Conservation (phyloP, 192 early-diverging fungal genomes). For the Mortierella alpina region DNA sequence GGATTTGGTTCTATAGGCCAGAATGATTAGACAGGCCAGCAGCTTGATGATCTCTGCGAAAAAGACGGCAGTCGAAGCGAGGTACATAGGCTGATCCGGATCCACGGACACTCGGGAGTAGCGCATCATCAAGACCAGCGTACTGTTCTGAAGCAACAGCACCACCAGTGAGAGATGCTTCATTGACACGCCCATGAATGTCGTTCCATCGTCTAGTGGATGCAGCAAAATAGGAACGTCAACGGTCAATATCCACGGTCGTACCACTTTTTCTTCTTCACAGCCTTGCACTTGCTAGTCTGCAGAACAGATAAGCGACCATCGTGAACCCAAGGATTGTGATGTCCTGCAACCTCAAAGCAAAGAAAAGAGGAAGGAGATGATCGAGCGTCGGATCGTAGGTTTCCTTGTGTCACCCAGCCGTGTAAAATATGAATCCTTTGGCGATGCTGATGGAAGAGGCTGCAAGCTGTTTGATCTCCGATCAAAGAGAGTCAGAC, state of each 20-base stretch:
- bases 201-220: conserved; percentile 28
- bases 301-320: too few relatives aligned
- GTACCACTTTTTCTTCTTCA: neutral
- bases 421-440: too few relatives aligned
- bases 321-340: too few relatives aligned
- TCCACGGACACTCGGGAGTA: conserved; percentile 80
- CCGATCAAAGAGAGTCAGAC: too few relatives aligned
- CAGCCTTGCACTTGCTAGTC: neutral
- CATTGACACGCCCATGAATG: conserved; percentile 70
- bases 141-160: conserved; percentile 91
- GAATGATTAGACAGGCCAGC: conserved; percentile 59
- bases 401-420: too few relatives aligned
- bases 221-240: neutral
- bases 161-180: conserved; percentile 88
- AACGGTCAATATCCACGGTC: neutral
- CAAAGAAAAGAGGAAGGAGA: too few relatives aligned
- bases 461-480: too few relatives aligned
- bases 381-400: too few relatives aligned
- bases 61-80: conserved; percentile 93
- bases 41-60: conserved; percentile 90
- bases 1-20: conserved; percentile 59
- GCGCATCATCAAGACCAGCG: conserved; percentile 89
- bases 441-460: too few relatives aligned
- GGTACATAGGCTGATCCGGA: conserved; percentile 75
- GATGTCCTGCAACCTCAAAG: too few relatives aligned